Conservation (phyloP, 2,329 filamentous ascomycete genomes). For the Aotearoamyces nothofagi region DNA sequence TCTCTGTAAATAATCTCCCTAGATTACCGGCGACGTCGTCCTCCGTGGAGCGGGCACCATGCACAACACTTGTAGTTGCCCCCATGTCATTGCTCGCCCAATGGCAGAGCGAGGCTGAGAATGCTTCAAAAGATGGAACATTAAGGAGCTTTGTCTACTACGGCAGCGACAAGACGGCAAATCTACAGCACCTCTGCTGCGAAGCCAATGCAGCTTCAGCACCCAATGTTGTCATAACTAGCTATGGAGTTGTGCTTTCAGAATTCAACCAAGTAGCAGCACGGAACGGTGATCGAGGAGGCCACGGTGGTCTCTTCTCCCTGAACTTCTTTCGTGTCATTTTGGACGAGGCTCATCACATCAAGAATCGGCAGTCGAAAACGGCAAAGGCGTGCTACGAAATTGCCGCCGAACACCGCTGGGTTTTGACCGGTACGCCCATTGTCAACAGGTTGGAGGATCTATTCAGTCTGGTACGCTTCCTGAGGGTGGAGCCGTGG, state of each 20-base stretch:
- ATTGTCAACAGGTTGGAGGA: slow-evolving; percentile 95
- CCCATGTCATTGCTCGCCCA: slow-evolving; percentile 94
- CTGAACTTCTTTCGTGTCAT: slow-evolving; percentile 91
- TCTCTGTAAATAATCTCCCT: slow-evolving; percentile 43
- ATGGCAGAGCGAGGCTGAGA: slow-evolving; percentile 91
- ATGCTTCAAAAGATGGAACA: slow-evolving; percentile 72
- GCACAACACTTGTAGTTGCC: slow-evolving; percentile 87
- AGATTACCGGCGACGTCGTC: slow-evolving; percentile 41
- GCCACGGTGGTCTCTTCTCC: slow-evolving; percentile 68
- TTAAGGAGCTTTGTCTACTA: slow-evolving; percentile 85
- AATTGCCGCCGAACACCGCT: slow-evolving; percentile 69
- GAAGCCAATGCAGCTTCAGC: slow-evolving; percentile 57
- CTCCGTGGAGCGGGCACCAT: slow-evolving; percentile 54
- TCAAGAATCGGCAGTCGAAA: slow-evolving; percentile 83
- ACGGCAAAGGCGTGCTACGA: slow-evolving; percentile 93
- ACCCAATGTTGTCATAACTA: slow-evolving; percentile 86
- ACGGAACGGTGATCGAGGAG: slow-evolving; percentile 48
- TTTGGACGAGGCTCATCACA: slow-evolving; percentile 85
- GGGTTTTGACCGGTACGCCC: slow-evolving; percentile 87
- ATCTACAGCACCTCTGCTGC: slow-evolving; percentile 68
- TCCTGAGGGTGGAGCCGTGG: slow-evolving; percentile 92
- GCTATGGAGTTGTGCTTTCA: slow-evolving; percentile 81
- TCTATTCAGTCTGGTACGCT: slow-evolving; percentile 82
- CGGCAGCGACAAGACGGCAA: slow-evolving; percentile 65
- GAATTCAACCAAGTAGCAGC: slow-evolving; percentile 66